Conservation (phyloP, 352 stramenopile genomes). For the Phytophthora capsici region DNA sequence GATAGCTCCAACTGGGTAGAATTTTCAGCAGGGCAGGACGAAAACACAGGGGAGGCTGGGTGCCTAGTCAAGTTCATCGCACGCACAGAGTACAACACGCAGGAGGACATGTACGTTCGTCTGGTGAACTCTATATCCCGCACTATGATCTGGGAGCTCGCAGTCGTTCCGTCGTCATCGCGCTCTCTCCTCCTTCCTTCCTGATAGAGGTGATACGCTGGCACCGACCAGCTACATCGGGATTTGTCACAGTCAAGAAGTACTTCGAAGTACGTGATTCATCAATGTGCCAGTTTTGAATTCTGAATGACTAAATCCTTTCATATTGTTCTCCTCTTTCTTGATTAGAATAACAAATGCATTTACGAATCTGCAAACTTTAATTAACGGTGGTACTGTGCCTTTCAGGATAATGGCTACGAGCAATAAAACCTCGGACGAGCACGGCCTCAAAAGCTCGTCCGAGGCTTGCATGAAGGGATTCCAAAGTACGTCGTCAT, state of each 20-base stretch:
- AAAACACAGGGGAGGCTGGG: constrained; percentile 38
- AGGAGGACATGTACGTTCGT: constrained; percentile 59
- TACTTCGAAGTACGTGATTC: constrained; percentile 17
- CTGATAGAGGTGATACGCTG: constrained; percentile 10
- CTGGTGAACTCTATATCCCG: constrained; percentile 58
- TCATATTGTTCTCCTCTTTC: too few relatives aligned
- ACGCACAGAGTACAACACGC: constrained; percentile 64
- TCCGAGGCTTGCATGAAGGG: too few relatives aligned
- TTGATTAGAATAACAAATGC: too few relatives aligned
- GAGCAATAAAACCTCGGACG: too few relatives aligned
- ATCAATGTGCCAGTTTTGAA: constrained; percentile 16
- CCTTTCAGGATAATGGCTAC: too few relatives aligned
- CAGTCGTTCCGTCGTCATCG: constrained; percentile 47
- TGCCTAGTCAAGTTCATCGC: constrained; percentile 72
- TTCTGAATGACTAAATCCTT: constrained; percentile 17
- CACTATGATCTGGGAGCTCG: constrained; percentile 65
- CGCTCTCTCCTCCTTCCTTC: constrained; percentile 29
- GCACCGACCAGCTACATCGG: constrained; percentile 1
- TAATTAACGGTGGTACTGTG: too few relatives aligned
- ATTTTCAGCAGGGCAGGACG: constrained; percentile 46
- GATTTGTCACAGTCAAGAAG: constrained; percentile 8
- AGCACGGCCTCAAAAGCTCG: too few relatives aligned
- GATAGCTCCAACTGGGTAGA: constrained; percentile 64
- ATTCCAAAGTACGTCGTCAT: not conserved
- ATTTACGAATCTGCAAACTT: too few relatives aligned